Conservation (phyloP, 1,139 yeast genomes). For the Yamadazyma triangularis region DNA sequence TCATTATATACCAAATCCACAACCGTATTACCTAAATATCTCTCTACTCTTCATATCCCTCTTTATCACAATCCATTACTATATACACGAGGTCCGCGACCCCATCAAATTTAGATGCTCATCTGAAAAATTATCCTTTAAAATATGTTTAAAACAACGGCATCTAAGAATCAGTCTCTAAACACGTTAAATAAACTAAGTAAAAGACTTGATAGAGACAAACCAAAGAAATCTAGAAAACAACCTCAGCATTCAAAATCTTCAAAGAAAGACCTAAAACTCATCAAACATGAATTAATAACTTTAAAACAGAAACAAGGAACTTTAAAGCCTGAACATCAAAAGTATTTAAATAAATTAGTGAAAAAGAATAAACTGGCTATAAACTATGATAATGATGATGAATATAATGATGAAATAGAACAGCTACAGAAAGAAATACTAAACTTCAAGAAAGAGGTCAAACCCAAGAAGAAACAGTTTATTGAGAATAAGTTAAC, state of each 20-base stretch:
- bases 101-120: too few relatives aligned
- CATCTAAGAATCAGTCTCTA: conserved; percentile 31
- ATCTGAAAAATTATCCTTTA: too few relatives aligned
- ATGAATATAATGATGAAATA: conserved; percentile 7
- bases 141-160: conserved; percentile 23
- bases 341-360: conserved; percentile 44
- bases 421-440: conserved; percentile 11
- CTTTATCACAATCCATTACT: too few relatives aligned
- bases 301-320: conserved; percentile 32
- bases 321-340: conserved; percentile 40
- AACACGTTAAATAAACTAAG: conserved; percentile 16
- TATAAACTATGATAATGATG: conserved; percentile 8
- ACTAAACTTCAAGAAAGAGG: conserved; percentile 10
- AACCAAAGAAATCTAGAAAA: not conserved
- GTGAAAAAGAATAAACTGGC: conserved; percentile 42
- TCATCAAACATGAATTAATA: conserved; percentile 50
- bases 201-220: not conserved
- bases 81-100: too few relatives aligned
- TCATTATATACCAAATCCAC: too few relatives aligned
- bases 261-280: conserved; percentile 33
- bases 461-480: conserved; percentile 29
- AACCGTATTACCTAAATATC: too few relatives aligned
- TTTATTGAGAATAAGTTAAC: conserved; percentile 55
- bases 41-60: too few relatives aligned
- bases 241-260: not conserved